Base-by-base conservation (phyloP, 352 stramenopile genomes). In the Pythium aquatile region DNA sequence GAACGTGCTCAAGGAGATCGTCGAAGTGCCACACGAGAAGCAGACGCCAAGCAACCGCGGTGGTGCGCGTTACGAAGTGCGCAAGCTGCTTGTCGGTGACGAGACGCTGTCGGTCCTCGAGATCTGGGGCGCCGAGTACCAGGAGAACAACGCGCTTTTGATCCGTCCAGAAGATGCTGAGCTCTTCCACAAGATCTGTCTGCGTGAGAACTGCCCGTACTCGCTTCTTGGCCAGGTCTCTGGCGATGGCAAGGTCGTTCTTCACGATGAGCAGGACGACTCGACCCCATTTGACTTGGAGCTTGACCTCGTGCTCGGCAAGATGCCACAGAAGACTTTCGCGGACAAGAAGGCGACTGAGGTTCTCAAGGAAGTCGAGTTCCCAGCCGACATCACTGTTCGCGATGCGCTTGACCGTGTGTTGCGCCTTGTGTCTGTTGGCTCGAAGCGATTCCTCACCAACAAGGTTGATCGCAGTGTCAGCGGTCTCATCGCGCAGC, bases 1-100 rank as follows among this genome's bases (percentile, higher is more conserved):
- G 47, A 99, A 99, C 80, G 97, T 99, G 51, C 82, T 99, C 44
- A 99, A 99, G 79, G 97, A 99, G 81, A 99, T 99, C 78, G 96
- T 99, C 13, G 96, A 99, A 72, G 76, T 88, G 46, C 82, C 80
- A 24, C 73, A 85, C 66, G 78, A 77, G 30, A 81, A 89, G 67
- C 93, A 96, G 9, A 85, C 90, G 3, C 97, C 98, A 63, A 94
- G 90, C 26, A 90, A 94, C 70, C 77, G 80, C 26, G 86, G 86
- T 59, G 86, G 86, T 52, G 86, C 86, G 20, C 79, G 81, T 16
- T 99, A 99, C 74, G 96, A 99, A 67, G 93, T 99, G 66, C 86
- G 97, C 35, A 96, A 98, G 73, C 95, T 98, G 5, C 85, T 98
- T 29, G 77, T 99, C 39, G 98, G 98, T 8, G 98, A 99, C 70